Evolutionary conservation across 1,139 yeast species (phyloP), one percentile per base, ranked within the genome.

Genomic region (Lodderomyces pseudojiufengensis): DNA sequence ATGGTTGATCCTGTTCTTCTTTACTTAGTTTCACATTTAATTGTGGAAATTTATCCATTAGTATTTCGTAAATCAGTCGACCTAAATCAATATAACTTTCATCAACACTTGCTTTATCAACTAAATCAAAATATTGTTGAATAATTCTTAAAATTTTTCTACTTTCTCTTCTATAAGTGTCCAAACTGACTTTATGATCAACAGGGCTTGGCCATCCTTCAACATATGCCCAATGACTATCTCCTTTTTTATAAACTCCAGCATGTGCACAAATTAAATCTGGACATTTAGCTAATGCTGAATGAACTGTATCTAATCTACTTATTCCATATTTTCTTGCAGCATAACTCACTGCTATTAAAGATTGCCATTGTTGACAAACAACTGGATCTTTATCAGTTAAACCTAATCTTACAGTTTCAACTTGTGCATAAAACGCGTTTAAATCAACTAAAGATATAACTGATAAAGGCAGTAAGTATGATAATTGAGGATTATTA

Each of bases 371-470:
- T 52, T 92, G 98, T 4, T 87, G 87, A 56, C 97, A 90, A 1
- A 90, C 97, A 3, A 92, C 84, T 0, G 98, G 97, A 42, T 80
- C 90, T 2, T 78, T 76, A 2, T 65, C 65, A 1, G 78, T 60
- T 9, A 83, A 61, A 0, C 81, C 81, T 16, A 87, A 67, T 30
- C 97, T 62, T 6, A 85, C 66, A 49, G 84, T 94, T 51, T 92
- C 97, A 25, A 84, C 94, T 52, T 92, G 98, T 0, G 98, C 95
- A 59, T 85, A 92, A 58, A 90, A 92, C 10, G 97, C 97, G 61
- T 92, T 95, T 47, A 87, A 73, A 59, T 92, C 98, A 26, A 92
- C 73, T 49, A 88, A 94, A 3, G 84, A 90, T 31, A 92, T 75
- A 11, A 84, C 84, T 0, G 96, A 70, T n/a, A 92, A 60, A 2